Percentiles rank a stretch among this genome's conserved stretches.
Evolutionary conservation across 805 yeast genomes (phyloP).

Genomic region (Yarrowia sp.): DNA sequence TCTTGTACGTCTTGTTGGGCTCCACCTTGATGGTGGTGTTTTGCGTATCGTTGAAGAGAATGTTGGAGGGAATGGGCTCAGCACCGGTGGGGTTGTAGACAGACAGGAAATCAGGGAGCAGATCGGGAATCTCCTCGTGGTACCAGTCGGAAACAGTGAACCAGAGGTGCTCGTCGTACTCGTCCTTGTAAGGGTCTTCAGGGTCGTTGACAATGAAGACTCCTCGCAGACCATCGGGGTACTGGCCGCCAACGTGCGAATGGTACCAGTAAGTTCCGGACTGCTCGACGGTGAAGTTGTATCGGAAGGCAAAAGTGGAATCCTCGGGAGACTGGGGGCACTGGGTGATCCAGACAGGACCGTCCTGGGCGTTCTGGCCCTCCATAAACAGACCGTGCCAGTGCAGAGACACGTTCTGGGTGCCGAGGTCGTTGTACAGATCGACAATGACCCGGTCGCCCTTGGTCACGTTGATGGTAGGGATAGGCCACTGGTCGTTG

Average conservation of each 20-base stretch:
- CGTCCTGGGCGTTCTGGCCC: slow-evolving; percentile 79
- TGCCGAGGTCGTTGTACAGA: slow-evolving; percentile 70
- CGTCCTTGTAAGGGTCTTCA: slow-evolving; percentile 54
- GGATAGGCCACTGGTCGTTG: slow-evolving; percentile 81
- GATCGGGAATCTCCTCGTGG: slow-evolving; percentile 58
- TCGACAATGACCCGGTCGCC: slow-evolving; percentile 77
- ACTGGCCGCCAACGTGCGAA: slow-evolving; percentile 86
- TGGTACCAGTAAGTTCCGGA: slow-evolving; percentile 97
- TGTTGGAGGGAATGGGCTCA: slow-evolving; percentile 87
- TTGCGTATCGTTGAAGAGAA: slow-evolving; percentile 74
- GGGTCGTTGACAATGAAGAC: slow-evolving; percentile 69
- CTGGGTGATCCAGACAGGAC: slow-evolving; percentile 83
- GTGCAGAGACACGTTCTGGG: slow-evolving; percentile 75
- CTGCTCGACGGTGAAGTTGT: slow-evolving; percentile 88
- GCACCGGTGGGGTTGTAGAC: slow-evolving; percentile 94
- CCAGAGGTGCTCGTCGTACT: slow-evolving; percentile 75
- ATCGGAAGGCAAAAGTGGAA: slow-evolving; percentile 52
- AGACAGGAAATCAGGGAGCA: slow-evolving; percentile 55
- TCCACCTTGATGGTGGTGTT: slow-evolving; percentile 56
- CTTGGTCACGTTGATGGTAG: slow-evolving; percentile 68
- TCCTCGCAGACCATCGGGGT: slow-evolving; percentile 76
- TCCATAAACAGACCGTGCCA: slow-evolving; percentile 92
- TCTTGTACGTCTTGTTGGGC: slow-evolving; percentile 80
- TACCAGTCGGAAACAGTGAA: slow-evolving; percentile 85
- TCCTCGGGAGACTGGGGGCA: slow-evolving; percentile 84